phyloP scores from a whole-genome alignment of 345 rosid species.

The Eucalyptus marginata region DNA sequence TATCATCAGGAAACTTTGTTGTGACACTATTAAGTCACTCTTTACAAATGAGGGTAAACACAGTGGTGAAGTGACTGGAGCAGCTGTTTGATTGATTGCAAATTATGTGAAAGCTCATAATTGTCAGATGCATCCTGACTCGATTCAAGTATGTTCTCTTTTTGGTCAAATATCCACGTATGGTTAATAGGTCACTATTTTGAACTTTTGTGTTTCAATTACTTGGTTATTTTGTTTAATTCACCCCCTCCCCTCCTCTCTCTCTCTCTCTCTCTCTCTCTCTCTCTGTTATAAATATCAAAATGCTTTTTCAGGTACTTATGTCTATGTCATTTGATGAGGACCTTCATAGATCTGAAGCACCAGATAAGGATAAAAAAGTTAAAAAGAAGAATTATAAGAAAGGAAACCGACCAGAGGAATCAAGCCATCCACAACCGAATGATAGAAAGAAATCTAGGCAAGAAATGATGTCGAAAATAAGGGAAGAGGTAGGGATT shows the following conservation, averaged over 20 bases:
- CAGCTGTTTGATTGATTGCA: slow-evolving; percentile 78
- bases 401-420: slow-evolving; percentile 48
- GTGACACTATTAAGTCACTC: slow-evolving; percentile 60
- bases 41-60: slow-evolving; percentile 82
- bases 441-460: slow-evolving; percentile 60
- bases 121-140: slow-evolving; percentile 90
- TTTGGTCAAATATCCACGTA: slow-evolving; percentile 32
- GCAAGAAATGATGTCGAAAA: slow-evolving; percentile 54
- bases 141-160: slow-evolving; percentile 43
- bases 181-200: neutral
- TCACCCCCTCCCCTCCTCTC: neutral
- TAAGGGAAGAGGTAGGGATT: slow-evolving; percentile 61
- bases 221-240: neutral
- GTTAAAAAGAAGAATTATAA: slow-evolving; percentile 37
- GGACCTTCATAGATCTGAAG: slow-evolving; percentile 42
- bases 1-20: slow-evolving; percentile 59
- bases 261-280: neutral
- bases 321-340: slow-evolving; percentile 81
- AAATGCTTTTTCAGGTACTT: slow-evolving; percentile 45
- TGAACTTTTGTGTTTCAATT: neutral
- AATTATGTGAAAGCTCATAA: slow-evolving; percentile 56
- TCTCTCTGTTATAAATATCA: neutral
- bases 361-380: slow-evolving; percentile 19
- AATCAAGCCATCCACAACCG: slow-evolving; percentile 32
- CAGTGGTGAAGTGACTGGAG: slow-evolving; percentile 77